These are phyloP conservation scores for Silene coronaria DNA, from an alignment of 179 eudicot genomes.

Conservation along the genomic window DNA sequence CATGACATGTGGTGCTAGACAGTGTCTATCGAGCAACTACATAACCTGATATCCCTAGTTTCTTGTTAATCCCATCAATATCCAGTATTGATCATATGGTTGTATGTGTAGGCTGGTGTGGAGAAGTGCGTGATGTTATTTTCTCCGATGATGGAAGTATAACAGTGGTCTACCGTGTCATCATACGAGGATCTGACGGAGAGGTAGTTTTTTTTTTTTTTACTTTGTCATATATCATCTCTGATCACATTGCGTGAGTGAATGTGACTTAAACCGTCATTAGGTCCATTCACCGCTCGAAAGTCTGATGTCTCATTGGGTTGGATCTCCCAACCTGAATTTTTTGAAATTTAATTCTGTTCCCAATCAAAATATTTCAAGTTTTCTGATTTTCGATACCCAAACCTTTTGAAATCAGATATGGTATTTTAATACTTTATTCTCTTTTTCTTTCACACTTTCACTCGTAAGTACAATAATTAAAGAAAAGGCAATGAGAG, in stretches of 20 bases:
- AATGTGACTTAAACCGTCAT: background rate
- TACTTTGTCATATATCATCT: background rate
- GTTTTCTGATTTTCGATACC: background rate
- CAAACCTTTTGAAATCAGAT: background rate
- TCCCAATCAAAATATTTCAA: background rate
- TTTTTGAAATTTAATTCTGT: too few species aligned
- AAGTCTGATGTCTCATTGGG: background rate
- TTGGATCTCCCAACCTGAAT: background rate
- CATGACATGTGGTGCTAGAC: background rate
- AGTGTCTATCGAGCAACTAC: background rate
- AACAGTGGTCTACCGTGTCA: constrained; percentile 89
- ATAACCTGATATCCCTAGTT: background rate
- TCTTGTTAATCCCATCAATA: background rate
- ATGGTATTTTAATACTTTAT: background rate
- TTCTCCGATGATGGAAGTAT: constrained; percentile 85
- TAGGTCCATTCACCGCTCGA: background rate
- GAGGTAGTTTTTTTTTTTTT: constrained; percentile 52
- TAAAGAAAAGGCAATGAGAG: background rate
- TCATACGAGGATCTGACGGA: constrained; percentile 88
- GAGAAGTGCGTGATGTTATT: constrained; percentile 93
- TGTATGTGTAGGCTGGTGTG: constrained; percentile 82
- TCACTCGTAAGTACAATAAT: background rate
- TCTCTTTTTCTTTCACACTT: too few species aligned
- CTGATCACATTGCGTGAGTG: background rate
- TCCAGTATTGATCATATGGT: constrained; percentile 16